phyloP scores from a whole-genome alignment of 2,329 filamentous ascomycete species.

The Leptographium lundbergii region DNA sequence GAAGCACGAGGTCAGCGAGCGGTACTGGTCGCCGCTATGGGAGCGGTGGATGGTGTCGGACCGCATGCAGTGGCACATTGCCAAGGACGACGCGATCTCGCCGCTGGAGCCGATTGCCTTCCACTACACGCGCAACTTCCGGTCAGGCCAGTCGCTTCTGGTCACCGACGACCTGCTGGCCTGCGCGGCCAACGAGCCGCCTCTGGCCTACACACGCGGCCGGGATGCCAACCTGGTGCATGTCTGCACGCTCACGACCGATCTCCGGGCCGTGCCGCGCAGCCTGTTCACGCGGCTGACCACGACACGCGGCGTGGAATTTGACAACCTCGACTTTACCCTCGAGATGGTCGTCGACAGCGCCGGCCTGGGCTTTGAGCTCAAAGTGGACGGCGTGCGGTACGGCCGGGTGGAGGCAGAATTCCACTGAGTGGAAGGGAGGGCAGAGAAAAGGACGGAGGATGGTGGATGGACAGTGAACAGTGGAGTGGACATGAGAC shows the following conservation, averaged over 20 bases:
- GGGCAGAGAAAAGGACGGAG: background rate
- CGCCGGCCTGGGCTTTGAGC: constrained; percentile 62
- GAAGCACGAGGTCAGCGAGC: constrained; percentile 58
- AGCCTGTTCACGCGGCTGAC: constrained; percentile 63
- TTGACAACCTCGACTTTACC: constrained; percentile 71
- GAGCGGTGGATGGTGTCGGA: constrained; percentile 75
- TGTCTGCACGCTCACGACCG: constrained; percentile 71
- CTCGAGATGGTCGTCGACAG: constrained; percentile 75
- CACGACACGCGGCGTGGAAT: constrained; percentile 67
- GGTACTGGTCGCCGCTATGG: constrained; percentile 72
- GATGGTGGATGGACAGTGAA: background rate
- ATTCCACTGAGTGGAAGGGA: constrained; percentile 54
- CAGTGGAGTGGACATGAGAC: background rate
- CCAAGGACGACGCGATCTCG: constrained; percentile 65
- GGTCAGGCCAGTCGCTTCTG: constrained; percentile 61
- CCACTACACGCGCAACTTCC: constrained; percentile 77
- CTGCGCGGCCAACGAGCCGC: constrained; percentile 56
- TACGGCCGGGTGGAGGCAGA: constrained; percentile 69
- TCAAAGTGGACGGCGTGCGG: constrained; percentile 65
- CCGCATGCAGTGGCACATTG: constrained; percentile 77
- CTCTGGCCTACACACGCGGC: constrained; percentile 39
- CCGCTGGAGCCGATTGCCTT: constrained; percentile 65
- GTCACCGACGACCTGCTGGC: constrained; percentile 74
- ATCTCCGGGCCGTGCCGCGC: constrained; percentile 62
- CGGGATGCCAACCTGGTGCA: constrained; percentile 35